Base-by-base conservation (phyloP, 2,329 filamentous ascomycete genomes). In the Xylariaceae sp. region DNA sequence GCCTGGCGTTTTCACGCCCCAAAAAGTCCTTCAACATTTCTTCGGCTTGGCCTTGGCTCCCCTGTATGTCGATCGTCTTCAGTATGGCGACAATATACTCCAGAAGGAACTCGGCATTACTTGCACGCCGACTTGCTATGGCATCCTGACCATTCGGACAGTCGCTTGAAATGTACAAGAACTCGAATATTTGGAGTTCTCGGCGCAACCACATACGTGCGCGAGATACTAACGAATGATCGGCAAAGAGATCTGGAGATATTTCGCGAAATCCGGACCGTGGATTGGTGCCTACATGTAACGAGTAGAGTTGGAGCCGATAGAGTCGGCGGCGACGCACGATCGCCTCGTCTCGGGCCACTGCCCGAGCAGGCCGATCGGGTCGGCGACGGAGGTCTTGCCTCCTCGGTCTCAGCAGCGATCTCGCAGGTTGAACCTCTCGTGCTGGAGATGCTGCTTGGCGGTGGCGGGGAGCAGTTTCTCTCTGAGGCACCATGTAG, bases 21-120 rank as follows among this genome's bases (percentile, higher is more conserved):
- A 96, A 57, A 50, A 89, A 93, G 37, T 93, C 87, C 17, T 78
- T 69, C 29, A 96, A 62, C 64, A 95, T 75, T 32, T 87, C 81
- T 59, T 93, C 87, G 0, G 89, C 88, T 53, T 87, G 80, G 0
- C 89, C 89, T 30, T 76, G 76, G 47, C 85, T 87, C 3, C 81
- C 86, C 63, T 89, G 89, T 4, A 90, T 73, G 56, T 95, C 89
- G 13, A 93, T 79, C 0, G 81, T 87, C 60, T 87, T 90, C 44
- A 96, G 66, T 17, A 96, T 85, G 9, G 85, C 85, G 31, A 96
- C 66, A 39, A 95, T 79, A 60, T 94, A 95, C 56, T 94, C 87
- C 9, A 96, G 74, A 9, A 96, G 64, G 48, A 90, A 95, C 56
- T 95, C 89, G 7, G 85, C 79, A 55, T 90, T 91, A 50, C 78